Base-by-base conservation (phyloP, 768 basidiomycete genomes). In the Floccularia luteovirens region DNA sequence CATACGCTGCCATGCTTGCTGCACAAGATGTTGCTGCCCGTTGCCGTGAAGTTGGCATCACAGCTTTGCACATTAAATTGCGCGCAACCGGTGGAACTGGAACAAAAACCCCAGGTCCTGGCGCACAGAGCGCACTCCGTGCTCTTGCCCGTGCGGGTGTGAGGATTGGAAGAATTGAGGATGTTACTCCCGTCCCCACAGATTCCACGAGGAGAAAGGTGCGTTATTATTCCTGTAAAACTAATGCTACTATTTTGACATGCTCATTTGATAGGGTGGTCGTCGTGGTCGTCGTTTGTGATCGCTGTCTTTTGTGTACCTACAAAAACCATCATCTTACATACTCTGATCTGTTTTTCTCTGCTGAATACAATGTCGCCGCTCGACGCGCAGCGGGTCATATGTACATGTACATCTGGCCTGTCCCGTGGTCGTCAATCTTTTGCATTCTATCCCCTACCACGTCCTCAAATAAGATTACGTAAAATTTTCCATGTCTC, bases 1-100 rank as follows among this genome's bases (percentile, higher is more conserved):
- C 89, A 13, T 90, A 96, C 59, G 90, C 92, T 38, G 91, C 93
- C 61, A 94, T 96, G 93, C 74, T 98, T 62, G 94, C 94, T 41
- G 92, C 94, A 31, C 94, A 98, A 72, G 94, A 98, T 54, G 91
- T 92, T 51, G 94, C 94, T 43, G 62, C 73, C 38, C 90, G 93
- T 52, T 99, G 96, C 85, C 88, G 89, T 60, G 96, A 98, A 70
- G 90, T 98, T 53, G 96, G 96, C 42, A 86, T 99, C 67, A 97
- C 90, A 49, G 94, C 94, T 40, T 84, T 98, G 49, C 96, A 98
- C 74, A 82, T 99, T 77, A 99, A 98, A 74, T 83, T 99, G 57
- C 85, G 96, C 52, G 96, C 96, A 34, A 98, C 96, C 41, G 96
- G 85, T 53, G 96, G 96, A 60, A 97, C 92, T 41, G 93, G 92